Evolutionary conservation across 805 yeast genomes (phyloP).

Genomic region (Myxozyma geophila): DNA sequence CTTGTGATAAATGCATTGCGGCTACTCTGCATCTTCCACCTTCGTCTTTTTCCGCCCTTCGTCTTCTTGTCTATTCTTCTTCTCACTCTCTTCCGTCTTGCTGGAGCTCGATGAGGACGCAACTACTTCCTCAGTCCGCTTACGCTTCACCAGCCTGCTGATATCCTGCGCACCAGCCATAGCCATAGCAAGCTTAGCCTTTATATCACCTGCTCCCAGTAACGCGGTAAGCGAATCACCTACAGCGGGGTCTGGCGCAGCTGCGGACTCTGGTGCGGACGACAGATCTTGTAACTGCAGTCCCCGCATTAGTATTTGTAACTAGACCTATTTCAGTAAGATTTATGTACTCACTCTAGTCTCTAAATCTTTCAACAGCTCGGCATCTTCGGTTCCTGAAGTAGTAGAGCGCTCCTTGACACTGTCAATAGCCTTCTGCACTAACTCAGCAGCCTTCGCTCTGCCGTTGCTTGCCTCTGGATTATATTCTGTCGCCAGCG

Average conservation of each 20-base stretch:
- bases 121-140: slow-evolving; percentile 17
- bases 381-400: slow-evolving; percentile 48
- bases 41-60: slow-evolving; percentile 14
- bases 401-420: slow-evolving; percentile 49
- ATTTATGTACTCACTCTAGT: slow-evolving; percentile 40
- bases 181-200: slow-evolving; percentile 17
- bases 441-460: slow-evolving; percentile 58
- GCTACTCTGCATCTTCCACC: neutral
- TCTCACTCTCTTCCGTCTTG: neutral
- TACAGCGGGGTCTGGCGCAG: neutral
- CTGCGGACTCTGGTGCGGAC: neutral
- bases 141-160: slow-evolving; percentile 31
- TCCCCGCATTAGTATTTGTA: neutral
- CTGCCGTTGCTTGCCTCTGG: slow-evolving; percentile 52
- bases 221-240: neutral
- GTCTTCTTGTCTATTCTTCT: neutral
- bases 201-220: slow-evolving; percentile 17
- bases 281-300: slow-evolving; percentile 20
- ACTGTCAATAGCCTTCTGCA: slow-evolving; percentile 57
- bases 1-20: neutral
- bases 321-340: neutral
- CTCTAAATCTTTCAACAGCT: slow-evolving; percentile 44
- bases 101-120: neutral
- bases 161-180: slow-evolving; percentile 31
- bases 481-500: slow-evolving; percentile 75